Percentiles rank a stretch among this genome's conserved stretches.
These are phyloP conservation scores for Dendrostoma leiphaemia DNA, from an alignment of 2,329 filamentous ascomycete species.

Conservation along the genomic window DNA sequence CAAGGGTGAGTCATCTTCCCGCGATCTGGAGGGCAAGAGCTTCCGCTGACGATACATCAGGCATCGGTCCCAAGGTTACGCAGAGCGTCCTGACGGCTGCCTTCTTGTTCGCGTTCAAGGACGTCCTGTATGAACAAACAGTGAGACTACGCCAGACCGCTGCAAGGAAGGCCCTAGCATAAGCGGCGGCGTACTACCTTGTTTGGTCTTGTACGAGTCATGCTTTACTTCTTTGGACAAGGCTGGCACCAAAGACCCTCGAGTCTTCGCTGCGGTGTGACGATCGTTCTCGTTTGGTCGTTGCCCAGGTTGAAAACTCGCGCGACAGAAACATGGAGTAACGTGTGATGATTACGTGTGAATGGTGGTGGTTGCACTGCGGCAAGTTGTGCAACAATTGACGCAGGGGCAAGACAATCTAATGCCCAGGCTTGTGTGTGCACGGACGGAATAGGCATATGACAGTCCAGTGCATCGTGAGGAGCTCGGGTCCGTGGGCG, in stretches of 20 bases:
- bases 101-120: conserved; percentile 97
- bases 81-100: conserved; percentile 96
- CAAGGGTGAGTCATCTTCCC: conserved; percentile 64
- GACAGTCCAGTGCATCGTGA: not conserved
- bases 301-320: too few species aligned
- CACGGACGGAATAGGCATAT: not conserved
- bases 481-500: too few species aligned
- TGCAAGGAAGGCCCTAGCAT: conserved; percentile 34
- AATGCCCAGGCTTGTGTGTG: not conserved
- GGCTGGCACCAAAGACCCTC: not conserved
- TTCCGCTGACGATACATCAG: conserved; percentile 42
- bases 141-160: conserved; percentile 58
- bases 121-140: conserved; percentile 85
- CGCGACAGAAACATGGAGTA: not conserved
- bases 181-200: not conserved
- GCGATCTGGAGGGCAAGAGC: not conserved
- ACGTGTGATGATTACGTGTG: not conserved
- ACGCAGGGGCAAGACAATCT: not conserved
- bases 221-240: not conserved
- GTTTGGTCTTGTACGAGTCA: not conserved
- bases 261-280: too few species aligned
- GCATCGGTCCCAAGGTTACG: conserved; percentile 92
- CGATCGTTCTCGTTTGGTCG: too few species aligned
- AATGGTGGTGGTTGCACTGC: not conserved
- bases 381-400: not conserved